Base-by-base conservation (phyloP, 768 basidiomycete genomes). In the Tylopilus cervinicoccineus region DNA sequence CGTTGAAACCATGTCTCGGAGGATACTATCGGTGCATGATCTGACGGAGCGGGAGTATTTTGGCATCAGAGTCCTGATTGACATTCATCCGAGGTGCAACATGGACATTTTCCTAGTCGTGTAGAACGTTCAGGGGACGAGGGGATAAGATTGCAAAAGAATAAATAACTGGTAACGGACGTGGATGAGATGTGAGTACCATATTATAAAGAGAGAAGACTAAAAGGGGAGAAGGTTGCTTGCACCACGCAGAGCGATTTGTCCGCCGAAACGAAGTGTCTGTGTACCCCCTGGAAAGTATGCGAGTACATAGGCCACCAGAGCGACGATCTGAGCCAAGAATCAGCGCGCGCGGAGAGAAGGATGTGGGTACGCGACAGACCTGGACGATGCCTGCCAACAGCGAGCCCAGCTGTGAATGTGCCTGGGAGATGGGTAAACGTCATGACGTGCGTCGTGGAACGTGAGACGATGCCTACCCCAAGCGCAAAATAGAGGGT, bases 221-320 rank as follows among this genome's bases (percentile, higher is more conserved):
- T 71, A 95, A 60, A 92, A 72, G 10, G 93, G 93, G 26, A 96
- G 72, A 7, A 95, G 73, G 55, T 76, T 88, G 28, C 88, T 80
- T 37, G 91, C 92, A 7, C 94, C 87, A 31, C 93, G 83, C 19
- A 96, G 70, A 1, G 89, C 87, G 56, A 93, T 74, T 46, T 84
- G 83, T 28, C 83, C 81, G 6, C 91, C 92, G 59, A 93, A 77
- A 19, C 86, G 80, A 19, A 93, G 73, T 1, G 91, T 92, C 57
- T 86, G 83, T 24, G 76, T 77, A 24, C 86, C 95, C 10, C 90
- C 93, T 17, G 96, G 96, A 70, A 99, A 98, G 71, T 97, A 98
- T 0, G 93, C 93, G 16, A 93, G 75, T 7, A 98, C 77, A 63
- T 99, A 99, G 13, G 87, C 77, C 13, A 96, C 74, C 16, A 99